Conservation (phyloP, 1,284 basidiomycete genomes). For the Ceratobasidium sp. region DNA sequence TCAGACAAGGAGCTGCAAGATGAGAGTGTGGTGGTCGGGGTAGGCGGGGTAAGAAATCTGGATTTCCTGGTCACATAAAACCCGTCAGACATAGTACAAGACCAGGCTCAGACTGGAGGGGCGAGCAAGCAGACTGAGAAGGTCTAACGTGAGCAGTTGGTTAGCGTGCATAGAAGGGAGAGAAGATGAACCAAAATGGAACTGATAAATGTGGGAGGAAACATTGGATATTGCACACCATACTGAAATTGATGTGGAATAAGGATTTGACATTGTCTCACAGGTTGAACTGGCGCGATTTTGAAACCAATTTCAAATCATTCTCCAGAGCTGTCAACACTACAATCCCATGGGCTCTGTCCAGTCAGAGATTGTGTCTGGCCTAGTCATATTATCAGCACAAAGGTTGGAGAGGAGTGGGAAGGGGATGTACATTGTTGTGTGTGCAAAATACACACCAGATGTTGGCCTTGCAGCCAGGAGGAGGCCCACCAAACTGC, state of each 20-base stretch:
- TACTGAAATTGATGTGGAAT: slow-evolving; percentile 38
- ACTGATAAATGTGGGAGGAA: slow-evolving; percentile 48
- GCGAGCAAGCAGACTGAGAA: slow-evolving; percentile 21
- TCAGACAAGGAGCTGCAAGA: slow-evolving; percentile 26
- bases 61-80: slow-evolving; percentile 8
- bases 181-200: slow-evolving; percentile 49
- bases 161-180: not conserved
- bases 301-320: slow-evolving; percentile 71
- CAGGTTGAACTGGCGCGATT: slow-evolving; percentile 65
- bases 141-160: slow-evolving; percentile 7
- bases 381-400: slow-evolving; percentile 62
- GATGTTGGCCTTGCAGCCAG: slow-evolving; percentile 56
- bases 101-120: not conserved
- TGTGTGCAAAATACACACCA: slow-evolving; percentile 73
- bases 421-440: slow-evolving; percentile 66
- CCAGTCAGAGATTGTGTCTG: slow-evolving; percentile 65
- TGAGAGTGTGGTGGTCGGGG: slow-evolving; percentile 35
- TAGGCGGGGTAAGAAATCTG: slow-evolving; percentile 40
- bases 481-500: slow-evolving; percentile 51
- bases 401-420: slow-evolving; percentile 39
- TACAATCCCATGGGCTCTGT: slow-evolving; percentile 61
- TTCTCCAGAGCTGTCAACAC: slow-evolving; percentile 69
- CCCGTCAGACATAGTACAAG: slow-evolving; percentile 13
- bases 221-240: slow-evolving; percentile 5
- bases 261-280: slow-evolving; percentile 56